A percentile compares a stretch with the other conserved stretches of the same genome.
Evolutionary conservation across 2,329 filamentous ascomycete species (phyloP).

Genomic region (Thermothelomyces thermophilus): DNA sequence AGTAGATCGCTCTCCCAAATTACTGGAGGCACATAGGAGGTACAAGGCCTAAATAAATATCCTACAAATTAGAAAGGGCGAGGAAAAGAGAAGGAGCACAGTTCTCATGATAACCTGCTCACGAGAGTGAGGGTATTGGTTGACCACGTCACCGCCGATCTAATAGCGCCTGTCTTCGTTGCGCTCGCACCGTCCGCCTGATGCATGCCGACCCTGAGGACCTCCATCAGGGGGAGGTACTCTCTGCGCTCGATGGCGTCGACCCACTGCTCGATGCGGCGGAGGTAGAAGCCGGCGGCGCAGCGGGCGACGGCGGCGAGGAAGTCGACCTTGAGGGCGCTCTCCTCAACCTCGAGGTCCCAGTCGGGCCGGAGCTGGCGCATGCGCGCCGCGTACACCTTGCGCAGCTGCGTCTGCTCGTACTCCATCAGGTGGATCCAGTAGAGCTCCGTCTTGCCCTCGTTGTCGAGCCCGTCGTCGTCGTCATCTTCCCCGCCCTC

Average conservation of each 20-base stretch:
- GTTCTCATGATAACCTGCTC: slow-evolving; percentile 7
- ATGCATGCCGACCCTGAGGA: slow-evolving; percentile 21
- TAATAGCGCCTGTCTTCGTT: background rate
- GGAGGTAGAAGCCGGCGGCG: slow-evolving; percentile 21
- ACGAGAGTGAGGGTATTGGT: background rate
- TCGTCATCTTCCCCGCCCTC: slow-evolving; percentile 5
- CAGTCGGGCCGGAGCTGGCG: slow-evolving; percentile 29
- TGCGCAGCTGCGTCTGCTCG: slow-evolving; percentile 34
- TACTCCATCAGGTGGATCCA: slow-evolving; percentile 36
- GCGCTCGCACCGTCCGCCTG: slow-evolving; percentile 12
- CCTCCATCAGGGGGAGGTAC: slow-evolving; percentile 20
- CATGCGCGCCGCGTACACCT: slow-evolving; percentile 31
- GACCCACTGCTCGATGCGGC: slow-evolving; percentile 23
- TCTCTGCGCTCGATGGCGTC: slow-evolving; percentile 22
- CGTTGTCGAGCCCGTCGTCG: slow-evolving; percentile 30
- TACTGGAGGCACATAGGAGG: too few relatives aligned
- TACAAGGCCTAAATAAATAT: too few relatives aligned
- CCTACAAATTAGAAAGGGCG: too few relatives aligned
- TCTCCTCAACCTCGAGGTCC: slow-evolving; percentile 26
- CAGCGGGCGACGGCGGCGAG: slow-evolving; percentile 23
- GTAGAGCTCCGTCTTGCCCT: slow-evolving; percentile 35
- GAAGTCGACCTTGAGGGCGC: slow-evolving; percentile 30
- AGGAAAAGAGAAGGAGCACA: too few relatives aligned
- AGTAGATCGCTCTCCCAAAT: too few relatives aligned
- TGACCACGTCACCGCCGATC: background rate